A percentile compares a stretch with the other conserved stretches of the same genome.
Evolutionary conservation across 164 flowering plant species (phyloP).

Genomic region (Magnolia officinalis): DNA sequence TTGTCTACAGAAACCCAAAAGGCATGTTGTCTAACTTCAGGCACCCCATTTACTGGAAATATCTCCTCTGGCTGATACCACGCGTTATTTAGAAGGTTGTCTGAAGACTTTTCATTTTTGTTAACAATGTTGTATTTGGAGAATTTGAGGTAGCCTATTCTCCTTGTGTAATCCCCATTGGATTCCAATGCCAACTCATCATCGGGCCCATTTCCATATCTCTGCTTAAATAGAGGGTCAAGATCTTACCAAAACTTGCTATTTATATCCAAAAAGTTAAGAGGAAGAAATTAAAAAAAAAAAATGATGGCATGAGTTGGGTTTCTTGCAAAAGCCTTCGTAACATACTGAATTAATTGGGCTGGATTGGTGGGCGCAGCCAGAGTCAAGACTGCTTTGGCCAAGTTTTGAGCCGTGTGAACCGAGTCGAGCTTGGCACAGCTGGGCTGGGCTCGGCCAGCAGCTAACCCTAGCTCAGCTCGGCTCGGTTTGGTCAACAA

Average conservation of each 20-base stretch:
- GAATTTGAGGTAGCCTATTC: slow-evolving; percentile 39
- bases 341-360: background rate
- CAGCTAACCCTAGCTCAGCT: no score
- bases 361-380: no score
- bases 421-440: no score
- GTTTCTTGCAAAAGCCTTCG: background rate
- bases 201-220: slow-evolving; percentile 54
- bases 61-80: slow-evolving; percentile 72
- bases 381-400: no score
- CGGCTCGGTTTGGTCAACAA: no score
- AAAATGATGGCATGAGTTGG: background rate
- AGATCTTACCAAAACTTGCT: background rate
- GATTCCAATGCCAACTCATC: slow-evolving; percentile 41
- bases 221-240: slow-evolving; percentile 19
- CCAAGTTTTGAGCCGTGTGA: no score
- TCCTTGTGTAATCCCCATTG: slow-evolving; percentile 51
- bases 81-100: slow-evolving; percentile 45
- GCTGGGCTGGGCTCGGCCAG: no score
- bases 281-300: background rate
- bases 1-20: slow-evolving; percentile 54
- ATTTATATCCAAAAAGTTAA: background rate
- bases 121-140: slow-evolving; percentile 26
- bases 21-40: slow-evolving; percentile 52
- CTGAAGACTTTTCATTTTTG: slow-evolving; percentile 2
- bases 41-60: slow-evolving; percentile 44